These are phyloP conservation scores for Epichloe coenophiala DNA, from an alignment of 2,329 filamentous ascomycete genomes.

Conservation along the genomic window DNA sequence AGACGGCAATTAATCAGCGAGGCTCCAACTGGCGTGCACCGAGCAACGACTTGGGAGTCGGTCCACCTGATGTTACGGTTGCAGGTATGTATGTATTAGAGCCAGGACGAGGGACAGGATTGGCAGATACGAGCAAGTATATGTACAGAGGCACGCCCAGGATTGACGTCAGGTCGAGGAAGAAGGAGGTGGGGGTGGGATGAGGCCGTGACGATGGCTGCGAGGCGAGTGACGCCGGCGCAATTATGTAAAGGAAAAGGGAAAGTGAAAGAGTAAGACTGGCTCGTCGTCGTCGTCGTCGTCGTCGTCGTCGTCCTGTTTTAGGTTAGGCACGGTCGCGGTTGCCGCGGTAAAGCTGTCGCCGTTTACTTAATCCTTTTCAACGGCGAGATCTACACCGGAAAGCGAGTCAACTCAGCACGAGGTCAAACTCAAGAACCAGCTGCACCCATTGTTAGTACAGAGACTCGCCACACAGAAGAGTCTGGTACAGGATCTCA, in stretches of 20 bases:
- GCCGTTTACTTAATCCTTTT: neutral
- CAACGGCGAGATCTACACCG: no score
- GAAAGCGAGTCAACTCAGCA: no score
- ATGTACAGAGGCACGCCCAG: neutral
- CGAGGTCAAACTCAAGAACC: no score
- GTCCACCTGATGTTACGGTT: neutral
- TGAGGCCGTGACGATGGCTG: neutral
- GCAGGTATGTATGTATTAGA: neutral
- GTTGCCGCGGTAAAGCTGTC: neutral
- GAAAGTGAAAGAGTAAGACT: neutral
- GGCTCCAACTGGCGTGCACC: slow-evolving; percentile 3
- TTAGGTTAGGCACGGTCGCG: neutral
- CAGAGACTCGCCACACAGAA: no score
- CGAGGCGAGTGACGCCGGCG: neutral
- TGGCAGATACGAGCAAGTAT: neutral
- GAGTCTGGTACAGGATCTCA: no score
- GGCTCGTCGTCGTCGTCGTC: neutral
- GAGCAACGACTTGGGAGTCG: neutral
- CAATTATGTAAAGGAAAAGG: neutral
- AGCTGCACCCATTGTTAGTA: no score
- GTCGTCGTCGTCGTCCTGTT: no score
- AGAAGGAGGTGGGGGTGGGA: neutral
- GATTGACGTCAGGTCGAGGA: neutral
- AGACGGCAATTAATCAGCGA: slow-evolving; percentile 23
- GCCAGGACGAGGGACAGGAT: neutral